Percentiles rank a stretch among this genome's conserved stretches.
Evolutionary conservation across 768 basidiomycete genomes (phyloP).

Genomic region (Leucocoprinus sp.): DNA sequence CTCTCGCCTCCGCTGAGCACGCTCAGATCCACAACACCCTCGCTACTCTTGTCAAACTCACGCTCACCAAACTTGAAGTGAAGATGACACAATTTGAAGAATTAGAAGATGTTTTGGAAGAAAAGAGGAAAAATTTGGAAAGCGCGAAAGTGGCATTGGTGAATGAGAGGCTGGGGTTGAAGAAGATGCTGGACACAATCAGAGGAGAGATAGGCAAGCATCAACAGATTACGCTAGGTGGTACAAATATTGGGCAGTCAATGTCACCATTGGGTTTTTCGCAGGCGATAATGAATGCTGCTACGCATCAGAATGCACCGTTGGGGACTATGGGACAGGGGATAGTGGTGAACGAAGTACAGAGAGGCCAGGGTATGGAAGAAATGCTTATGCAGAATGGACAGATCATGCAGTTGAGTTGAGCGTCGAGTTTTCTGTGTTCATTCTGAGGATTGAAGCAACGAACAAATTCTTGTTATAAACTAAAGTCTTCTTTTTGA

Average conservation of each 20-base stretch:
- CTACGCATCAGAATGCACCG: constrained; percentile 22
- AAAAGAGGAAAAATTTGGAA: constrained; percentile 82
- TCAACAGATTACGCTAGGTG: too few species aligned
- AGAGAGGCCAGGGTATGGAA: constrained; percentile 28
- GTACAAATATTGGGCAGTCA: constrained; percentile 21
- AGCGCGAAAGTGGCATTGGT: constrained; percentile 71
- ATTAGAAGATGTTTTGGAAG: constrained; percentile 85
- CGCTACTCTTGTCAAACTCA: constrained; percentile 78
- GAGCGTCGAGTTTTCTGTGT: too few species aligned
- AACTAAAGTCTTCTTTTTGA: too few species aligned
- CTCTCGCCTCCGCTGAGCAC: constrained; percentile 80
- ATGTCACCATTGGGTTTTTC: constrained; percentile 7
- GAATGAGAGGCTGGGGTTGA: constrained; percentile 66
- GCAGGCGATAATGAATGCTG: constrained; percentile 15
- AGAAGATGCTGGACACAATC: constrained; percentile 64
- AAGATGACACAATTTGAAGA: constrained; percentile 95
- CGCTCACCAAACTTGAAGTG: constrained; percentile 80
- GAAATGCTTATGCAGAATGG: constrained; percentile 50
- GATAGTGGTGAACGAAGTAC: constrained; percentile 45
- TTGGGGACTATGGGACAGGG: constrained; percentile 59
- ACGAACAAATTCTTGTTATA: too few species aligned
- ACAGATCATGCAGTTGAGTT: constrained; percentile 42
- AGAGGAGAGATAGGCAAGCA: constrained; percentile 40
- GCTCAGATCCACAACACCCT: constrained; percentile 70
- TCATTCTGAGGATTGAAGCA: too few species aligned